Conservation (phyloP, 257 asterid species). For the Salvia miltiorrhiza region DNA sequence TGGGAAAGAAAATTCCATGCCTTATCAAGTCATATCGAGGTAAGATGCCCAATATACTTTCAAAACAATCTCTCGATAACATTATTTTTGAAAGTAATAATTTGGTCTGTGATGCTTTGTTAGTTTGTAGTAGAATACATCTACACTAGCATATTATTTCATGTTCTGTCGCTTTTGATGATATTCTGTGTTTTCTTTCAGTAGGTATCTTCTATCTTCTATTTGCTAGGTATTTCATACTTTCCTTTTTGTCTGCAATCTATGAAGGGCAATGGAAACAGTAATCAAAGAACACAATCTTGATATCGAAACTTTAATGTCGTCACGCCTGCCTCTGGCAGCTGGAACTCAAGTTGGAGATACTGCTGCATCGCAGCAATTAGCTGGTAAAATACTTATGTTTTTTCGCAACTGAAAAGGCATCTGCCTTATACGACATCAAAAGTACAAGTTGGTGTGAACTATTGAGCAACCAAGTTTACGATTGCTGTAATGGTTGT, state of each 20-base stretch:
- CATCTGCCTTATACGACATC: neutral
- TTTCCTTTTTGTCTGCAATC: constrained; percentile 15
- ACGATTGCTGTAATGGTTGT: neutral
- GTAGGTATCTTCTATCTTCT: constrained; percentile 2
- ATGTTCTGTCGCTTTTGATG: constrained; percentile 1
- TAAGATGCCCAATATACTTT: constrained; percentile 25
- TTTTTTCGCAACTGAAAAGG: constrained; percentile 1
- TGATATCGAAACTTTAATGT: constrained; percentile 83
- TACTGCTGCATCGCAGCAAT: constrained; percentile 66
- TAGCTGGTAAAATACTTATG: constrained; percentile 49
- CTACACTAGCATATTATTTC: constrained; percentile 9
- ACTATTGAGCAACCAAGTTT: neutral
- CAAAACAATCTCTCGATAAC: neutral
- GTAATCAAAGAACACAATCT: constrained; percentile 91
- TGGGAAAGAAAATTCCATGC: constrained; percentile 97
- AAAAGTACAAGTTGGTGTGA: constrained; percentile 9
- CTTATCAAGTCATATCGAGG: constrained; percentile 98
- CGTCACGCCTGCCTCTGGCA: constrained; percentile 72
- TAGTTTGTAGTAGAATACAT: neutral
- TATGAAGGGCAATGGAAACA: constrained; percentile 98
- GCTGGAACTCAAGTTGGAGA: constrained; percentile 80
- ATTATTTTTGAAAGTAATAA: neutral
- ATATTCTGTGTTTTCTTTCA: neutral
- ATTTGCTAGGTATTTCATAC: neutral
- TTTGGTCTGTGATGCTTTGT: neutral